Evolutionary conservation across 2,329 filamentous ascomycete species (phyloP), one percentile per base, ranked within the genome.

Genomic region (Phyllosticta citriasiana): DNA sequence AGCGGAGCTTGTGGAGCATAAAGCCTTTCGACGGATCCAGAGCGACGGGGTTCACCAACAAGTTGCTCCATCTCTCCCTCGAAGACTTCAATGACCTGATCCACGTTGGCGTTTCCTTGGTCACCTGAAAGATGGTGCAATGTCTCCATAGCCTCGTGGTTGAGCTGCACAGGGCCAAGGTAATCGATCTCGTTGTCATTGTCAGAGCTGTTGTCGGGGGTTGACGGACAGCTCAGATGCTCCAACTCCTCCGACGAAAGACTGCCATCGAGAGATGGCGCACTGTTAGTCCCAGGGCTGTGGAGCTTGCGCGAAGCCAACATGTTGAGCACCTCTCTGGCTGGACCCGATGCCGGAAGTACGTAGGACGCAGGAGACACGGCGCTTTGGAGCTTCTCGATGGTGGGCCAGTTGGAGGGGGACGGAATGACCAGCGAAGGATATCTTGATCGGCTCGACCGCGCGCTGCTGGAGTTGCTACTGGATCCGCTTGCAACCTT

Each of bases 241-340:
- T 91, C 89, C 73, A 95, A 82, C 71, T 96, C 91, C 70, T 97
- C 92, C 2, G 92, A 96, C 8, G 86, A 88, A 68, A 94, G 77
- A 74, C 91, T 96, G 24, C 91, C 92, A 75, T 96, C 92, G 3
- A 96, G 80, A 4, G 93, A 97, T 3, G 93, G 93, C 4, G 92
- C 88, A 5, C 89, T 88, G 60, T 90, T 92, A 30, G 85, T 82
- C 40, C 84, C 86, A 1, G 91, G 91, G 3, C 93, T 80, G 55
- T 84, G 82, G 24, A 86, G 81, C 54, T 71, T 76, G 47, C 75
- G 75, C 27, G 73, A 69, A 27, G 84, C 82, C 72, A 96, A 84
- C 69, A 89, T 86, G 10, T 85, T 85, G 66, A 93, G 80, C 61
- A 88, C 84, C 19, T 84, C 85, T 3, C 89, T 88, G 4, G 89